Base-by-base conservation (phyloP, 1,284 basidiomycete genomes). In the Phlebopus sp. region DNA sequence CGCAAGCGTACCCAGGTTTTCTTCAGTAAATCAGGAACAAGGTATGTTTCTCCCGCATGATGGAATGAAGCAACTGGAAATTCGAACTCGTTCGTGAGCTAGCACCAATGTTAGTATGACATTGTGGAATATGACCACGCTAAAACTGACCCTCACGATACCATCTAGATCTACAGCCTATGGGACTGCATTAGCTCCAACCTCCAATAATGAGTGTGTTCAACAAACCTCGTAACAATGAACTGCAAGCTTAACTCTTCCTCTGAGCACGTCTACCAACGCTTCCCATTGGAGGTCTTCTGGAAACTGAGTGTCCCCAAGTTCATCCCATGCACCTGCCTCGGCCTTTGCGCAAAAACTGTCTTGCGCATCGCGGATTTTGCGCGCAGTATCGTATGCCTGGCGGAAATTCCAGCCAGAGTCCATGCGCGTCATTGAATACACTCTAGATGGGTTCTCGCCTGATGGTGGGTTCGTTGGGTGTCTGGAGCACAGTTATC, bases 51-150 rank as follows among this genome's bases (percentile, higher is more conserved):
- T 51, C 87, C 81, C 2, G 86, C 88, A 58, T 87, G 83, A 59
- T 90, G 86, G 62, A 90, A 83, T 4, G 83, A 80, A 6, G 81
- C 74, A 40, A 86, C 76, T 13, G 74, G 75, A 60, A 88, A 88
- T 53, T 80, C 62, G 69, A 90, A 92, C 67, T 92, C 87, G 59
- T 90, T 85, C 11, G 84, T 79, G 44, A 90, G 72, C 71, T 88
- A 62, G 15, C 30, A 21, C 35, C 15, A 11, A 5, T 21, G 42
- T 35, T n/a, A 15, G 8, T 23, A 69, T 21, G 68, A 54, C 23
- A 65, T 47, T 34, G 14, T 5, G 25, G 18, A 17, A n/a, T 5
- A 4, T 3, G 14, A 29, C 11, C 15, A 38, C 19, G n/a, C 5
- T 2, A 2, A 21, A 2, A 58, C 70, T 43, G 53, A 76, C 76